These are phyloP conservation scores for Phytophthora rubi DNA, from an alignment of 352 stramenopile species.

Conservation along the genomic window DNA sequence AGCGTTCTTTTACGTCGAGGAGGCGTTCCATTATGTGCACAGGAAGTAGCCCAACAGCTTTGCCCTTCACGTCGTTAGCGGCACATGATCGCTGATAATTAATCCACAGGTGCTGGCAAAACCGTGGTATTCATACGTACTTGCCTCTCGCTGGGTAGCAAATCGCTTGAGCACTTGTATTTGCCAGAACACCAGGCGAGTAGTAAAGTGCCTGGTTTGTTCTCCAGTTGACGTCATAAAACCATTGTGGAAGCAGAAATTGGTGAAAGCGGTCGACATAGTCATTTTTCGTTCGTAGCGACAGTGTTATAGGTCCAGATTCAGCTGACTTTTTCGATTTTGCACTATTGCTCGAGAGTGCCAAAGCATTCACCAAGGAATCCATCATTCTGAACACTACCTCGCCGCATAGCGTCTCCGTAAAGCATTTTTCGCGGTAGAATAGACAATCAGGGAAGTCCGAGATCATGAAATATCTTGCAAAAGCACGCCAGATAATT, in stretches of 20 bases:
- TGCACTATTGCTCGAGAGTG: not conserved
- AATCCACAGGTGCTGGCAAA: conserved; percentile 20
- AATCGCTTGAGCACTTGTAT: not conserved
- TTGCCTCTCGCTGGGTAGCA: conserved; percentile 17
- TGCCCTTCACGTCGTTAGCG: not conserved
- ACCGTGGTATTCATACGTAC: not conserved
- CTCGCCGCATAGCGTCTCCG: conserved; percentile 2
- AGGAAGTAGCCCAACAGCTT: conserved; percentile 3
- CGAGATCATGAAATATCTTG: conserved; percentile 10
- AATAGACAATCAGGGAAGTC: conserved; percentile 29
- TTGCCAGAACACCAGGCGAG: conserved; percentile 11
- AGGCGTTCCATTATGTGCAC: conserved; percentile 5
- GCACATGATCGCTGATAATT: conserved; percentile 17
- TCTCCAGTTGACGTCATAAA: conserved; percentile 24
- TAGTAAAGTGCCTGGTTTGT: conserved; percentile 38
- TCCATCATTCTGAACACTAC: conserved; percentile 37
- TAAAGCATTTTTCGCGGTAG: conserved; percentile 9
- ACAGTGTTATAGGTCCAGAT: not conserved
- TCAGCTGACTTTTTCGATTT: not conserved
- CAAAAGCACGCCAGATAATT: conserved; percentile 27
- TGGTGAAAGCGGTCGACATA: conserved; percentile 44
- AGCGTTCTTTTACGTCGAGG: conserved; percentile 1
- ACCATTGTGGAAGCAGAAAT: conserved; percentile 34
- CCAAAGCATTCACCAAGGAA: conserved; percentile 7
- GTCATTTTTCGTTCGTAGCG: conserved; percentile 19